These are phyloP conservation scores for Starmerella floris DNA, from an alignment of 805 yeast species.

Conservation along the genomic window DNA sequence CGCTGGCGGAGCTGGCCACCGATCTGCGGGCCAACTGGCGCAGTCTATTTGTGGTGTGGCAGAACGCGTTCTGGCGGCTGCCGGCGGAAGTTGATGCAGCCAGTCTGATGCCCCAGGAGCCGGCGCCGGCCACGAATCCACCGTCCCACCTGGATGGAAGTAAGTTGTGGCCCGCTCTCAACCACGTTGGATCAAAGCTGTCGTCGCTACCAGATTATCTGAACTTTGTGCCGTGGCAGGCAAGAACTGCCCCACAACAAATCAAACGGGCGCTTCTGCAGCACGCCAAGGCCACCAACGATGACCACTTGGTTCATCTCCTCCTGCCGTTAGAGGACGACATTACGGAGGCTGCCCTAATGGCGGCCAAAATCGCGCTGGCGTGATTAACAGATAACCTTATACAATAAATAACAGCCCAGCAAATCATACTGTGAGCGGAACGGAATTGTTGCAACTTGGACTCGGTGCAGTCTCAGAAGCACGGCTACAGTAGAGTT, in stretches of 20 bases:
- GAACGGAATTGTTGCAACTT: no score
- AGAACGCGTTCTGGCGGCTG: not conserved
- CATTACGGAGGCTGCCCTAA: constrained; percentile 5
- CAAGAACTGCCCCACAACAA: constrained; percentile 9
- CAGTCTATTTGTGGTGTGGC: constrained; percentile 9
- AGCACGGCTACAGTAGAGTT: no score
- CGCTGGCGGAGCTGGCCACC: not conserved
- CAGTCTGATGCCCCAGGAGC: not conserved
- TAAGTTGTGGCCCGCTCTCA: constrained; percentile 2
- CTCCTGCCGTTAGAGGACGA: constrained; percentile 5
- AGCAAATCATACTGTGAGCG: no score
- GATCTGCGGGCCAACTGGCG: constrained; percentile 9
- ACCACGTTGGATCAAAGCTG: not conserved
- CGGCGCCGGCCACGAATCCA: not conserved
- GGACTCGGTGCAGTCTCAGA: no score
- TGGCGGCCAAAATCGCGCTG: constrained; percentile 9
- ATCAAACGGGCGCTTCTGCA: constrained; percentile 8
- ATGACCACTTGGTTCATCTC: constrained; percentile 3
- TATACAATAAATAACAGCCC: no score
- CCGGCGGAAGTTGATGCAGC: not conserved
- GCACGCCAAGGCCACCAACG: constrained; percentile 4
- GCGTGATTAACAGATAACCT: not conserved
- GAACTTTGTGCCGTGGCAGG: constrained; percentile 2
- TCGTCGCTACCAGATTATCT: constrained; percentile 1
- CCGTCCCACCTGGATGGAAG: no score